These are phyloP conservation scores for Phytopythium cucurbitacearum DNA, from an alignment of 352 stramenopile genomes.

Conservation along the genomic window DNA sequence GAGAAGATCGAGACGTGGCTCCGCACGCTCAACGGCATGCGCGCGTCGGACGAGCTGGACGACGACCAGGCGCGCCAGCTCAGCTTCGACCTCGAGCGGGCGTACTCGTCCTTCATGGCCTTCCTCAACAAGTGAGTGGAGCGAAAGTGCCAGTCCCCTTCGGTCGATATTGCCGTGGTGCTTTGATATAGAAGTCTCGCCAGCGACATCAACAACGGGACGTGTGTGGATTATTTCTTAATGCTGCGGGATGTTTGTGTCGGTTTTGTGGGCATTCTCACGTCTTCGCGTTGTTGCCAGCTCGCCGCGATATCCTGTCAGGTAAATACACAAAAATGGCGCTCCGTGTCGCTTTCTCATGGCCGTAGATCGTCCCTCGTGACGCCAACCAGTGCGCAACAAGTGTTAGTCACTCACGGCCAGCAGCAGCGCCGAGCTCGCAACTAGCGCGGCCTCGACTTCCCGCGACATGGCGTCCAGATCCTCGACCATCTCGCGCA, in stretches of 20 bases:
- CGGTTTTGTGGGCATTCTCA: no score
- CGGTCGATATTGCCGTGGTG: not conserved
- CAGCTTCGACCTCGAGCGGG: conserved; percentile 93
- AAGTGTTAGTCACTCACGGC: conserved; percentile 12
- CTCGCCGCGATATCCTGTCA: no score
- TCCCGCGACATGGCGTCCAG: conserved; percentile 33
- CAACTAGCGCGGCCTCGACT: conserved; percentile 25
- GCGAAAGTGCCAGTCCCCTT: not conserved
- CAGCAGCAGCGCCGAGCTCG: conserved; percentile 20
- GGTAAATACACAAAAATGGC: no score
- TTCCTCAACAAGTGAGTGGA: conserved; percentile 74
- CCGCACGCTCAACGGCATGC: conserved; percentile 94
- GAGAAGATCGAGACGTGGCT: conserved; percentile 95
- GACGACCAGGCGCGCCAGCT: conserved; percentile 95
- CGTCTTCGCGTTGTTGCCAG: no score
- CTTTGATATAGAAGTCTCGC: no score
- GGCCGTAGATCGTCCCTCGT: conserved; percentile 1
- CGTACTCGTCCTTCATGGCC: conserved; percentile 94
- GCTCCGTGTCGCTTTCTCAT: not conserved
- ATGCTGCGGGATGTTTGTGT: no score
- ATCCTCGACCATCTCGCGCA: conserved; percentile 34
- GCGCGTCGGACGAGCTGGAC: conserved; percentile 94
- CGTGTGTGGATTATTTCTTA: no score
- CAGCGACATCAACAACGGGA: no score
- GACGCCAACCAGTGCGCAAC: not conserved